phyloP scores from a whole-genome alignment of 106 monocot species.

The Allium sativum region DNA sequence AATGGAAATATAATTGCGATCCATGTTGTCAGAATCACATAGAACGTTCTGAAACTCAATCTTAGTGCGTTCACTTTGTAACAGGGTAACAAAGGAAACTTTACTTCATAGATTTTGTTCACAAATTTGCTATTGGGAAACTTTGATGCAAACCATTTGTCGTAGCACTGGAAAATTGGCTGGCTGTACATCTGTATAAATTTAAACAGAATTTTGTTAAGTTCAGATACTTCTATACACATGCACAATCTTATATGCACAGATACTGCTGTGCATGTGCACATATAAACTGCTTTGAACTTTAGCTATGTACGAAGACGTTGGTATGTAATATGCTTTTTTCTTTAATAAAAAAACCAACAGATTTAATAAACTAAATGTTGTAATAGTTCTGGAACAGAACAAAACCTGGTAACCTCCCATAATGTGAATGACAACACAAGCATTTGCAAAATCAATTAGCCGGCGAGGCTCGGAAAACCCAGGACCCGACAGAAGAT shows the following conservation, averaged over 20 bases:
- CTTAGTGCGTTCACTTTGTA: neutral
- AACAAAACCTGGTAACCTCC: slow-evolving; percentile 77
- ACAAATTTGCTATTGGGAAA: neutral
- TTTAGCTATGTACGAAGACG: no score
- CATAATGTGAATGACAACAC: slow-evolving; percentile 72
- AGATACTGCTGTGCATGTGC: no score
- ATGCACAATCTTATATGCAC: no score
- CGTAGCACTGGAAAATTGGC: neutral
- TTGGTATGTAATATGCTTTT: no score
- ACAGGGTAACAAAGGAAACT: slow-evolving; percentile 16
- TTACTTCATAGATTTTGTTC: slow-evolving; percentile 2
- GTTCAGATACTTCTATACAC: no score
- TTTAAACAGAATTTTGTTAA: neutral
- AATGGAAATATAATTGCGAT: slow-evolving; percentile 36
- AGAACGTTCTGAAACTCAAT: slow-evolving; percentile 21
- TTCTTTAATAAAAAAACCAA: neutral
- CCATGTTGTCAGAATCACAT: slow-evolving; percentile 19
- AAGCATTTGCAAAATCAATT: slow-evolving; percentile 79
- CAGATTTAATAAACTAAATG: neutral
- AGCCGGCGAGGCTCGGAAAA: slow-evolving; percentile 92
- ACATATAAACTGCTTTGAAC: no score
- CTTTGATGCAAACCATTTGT: neutral
- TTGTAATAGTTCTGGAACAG: neutral
- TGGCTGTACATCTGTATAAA: slow-evolving; percentile 5
- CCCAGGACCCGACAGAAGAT: slow-evolving; percentile 79